These are phyloP conservation scores for Thelonectria olida DNA, from an alignment of 2,329 filamentous ascomycete species.

Conservation along the genomic window DNA sequence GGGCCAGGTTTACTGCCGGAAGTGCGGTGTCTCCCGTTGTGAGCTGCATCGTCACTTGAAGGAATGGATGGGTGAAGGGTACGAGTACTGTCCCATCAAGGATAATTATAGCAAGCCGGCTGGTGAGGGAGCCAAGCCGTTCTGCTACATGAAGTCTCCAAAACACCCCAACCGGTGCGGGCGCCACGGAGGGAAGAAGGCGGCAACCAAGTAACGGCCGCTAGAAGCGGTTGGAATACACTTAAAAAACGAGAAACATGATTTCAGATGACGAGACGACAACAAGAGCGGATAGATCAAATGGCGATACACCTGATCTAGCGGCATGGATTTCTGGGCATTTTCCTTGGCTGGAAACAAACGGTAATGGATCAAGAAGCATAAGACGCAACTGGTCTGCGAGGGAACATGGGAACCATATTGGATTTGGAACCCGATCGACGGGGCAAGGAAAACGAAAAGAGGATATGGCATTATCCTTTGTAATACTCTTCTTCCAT, in stretches of 20 bases:
- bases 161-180: conserved; percentile 67
- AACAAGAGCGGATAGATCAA: not conserved
- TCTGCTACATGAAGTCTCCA: conserved; percentile 69
- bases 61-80: conserved; percentile 64
- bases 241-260: not conserved
- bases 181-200: conserved; percentile 55
- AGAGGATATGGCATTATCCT: not conserved
- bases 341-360: not conserved
- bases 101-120: conserved; percentile 64
- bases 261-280: not conserved
- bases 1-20: conserved; percentile 69
- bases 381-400: no score
- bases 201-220: conserved; percentile 5
- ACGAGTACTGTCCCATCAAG: conserved; percentile 70
- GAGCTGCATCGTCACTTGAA: conserved; percentile 71
- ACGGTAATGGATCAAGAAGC: not conserved
- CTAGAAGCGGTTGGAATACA: not conserved
- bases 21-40: conserved; percentile 69
- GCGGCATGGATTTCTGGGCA: not conserved
- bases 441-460: not conserved
- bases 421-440: no score
- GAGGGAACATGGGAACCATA: not conserved
- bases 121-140: conserved; percentile 54
- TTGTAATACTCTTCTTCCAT: not conserved
- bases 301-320: not conserved